phyloP scores from a whole-genome alignment of 1,284 basidiomycete genomes.

The Leccinum ambiguum region DNA sequence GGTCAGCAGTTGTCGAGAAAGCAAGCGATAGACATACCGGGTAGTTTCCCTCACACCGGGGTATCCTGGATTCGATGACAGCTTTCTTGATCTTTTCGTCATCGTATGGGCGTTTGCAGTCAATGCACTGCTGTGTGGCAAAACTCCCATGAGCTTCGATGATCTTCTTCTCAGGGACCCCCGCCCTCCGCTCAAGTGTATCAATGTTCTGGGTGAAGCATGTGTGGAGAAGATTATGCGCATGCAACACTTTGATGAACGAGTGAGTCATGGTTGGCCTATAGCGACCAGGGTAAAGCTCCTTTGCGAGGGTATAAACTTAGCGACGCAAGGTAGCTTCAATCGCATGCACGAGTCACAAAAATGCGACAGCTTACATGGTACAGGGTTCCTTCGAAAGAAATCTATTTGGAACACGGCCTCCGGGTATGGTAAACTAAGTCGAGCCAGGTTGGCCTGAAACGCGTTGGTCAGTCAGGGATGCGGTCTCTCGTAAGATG shows the following conservation, averaged over 20 bases:
- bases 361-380: slow-evolving; percentile 51
- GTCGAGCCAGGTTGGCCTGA: slow-evolving; percentile 70
- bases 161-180: slow-evolving; percentile 71
- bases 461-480: slow-evolving; percentile 5
- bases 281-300: slow-evolving; percentile 87
- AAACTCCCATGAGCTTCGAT: slow-evolving; percentile 96
- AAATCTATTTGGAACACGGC: slow-evolving; percentile 80
- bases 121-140: slow-evolving; percentile 78
- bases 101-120: slow-evolving; percentile 61
- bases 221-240: slow-evolving; percentile 64
- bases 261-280: slow-evolving; percentile 89
- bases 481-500: background rate
- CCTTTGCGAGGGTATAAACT: slow-evolving; percentile 88
- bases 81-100: slow-evolving; percentile 67
- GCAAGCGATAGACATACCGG: too few species aligned
- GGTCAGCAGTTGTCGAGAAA: too few species aligned
- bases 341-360: slow-evolving; percentile 1
- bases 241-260: slow-evolving; percentile 78
- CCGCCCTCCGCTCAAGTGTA: slow-evolving; percentile 86
- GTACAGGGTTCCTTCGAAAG: slow-evolving; percentile 69
- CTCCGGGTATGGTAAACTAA: slow-evolving; percentile 77
- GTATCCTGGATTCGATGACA: slow-evolving; percentile 52
- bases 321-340: slow-evolving; percentile 10
- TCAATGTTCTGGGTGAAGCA: slow-evolving; percentile 94
- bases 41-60: slow-evolving; percentile 66